phyloP scores from a whole-genome alignment of 202 grass and related monocot genomes.

The Schoenoplectus tabernaemontani region DNA sequence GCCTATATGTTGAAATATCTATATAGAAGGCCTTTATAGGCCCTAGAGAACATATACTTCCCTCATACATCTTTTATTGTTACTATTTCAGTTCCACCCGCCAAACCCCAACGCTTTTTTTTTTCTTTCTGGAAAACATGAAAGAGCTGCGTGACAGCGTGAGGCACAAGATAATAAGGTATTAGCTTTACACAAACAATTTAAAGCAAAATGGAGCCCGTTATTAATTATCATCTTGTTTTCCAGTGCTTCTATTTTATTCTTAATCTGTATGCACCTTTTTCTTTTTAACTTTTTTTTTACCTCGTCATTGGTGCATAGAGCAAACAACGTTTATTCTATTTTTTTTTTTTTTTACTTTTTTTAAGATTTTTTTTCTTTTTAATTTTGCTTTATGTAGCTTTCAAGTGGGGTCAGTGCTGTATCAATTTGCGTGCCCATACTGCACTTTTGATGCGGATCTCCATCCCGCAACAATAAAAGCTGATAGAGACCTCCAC shows the following conservation, averaged over 20 bases:
- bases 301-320: neutral
- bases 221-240: too few relatives aligned
- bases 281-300: neutral
- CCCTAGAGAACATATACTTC: neutral
- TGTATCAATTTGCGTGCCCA: constrained; percentile 2
- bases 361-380: too few relatives aligned
- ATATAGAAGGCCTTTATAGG: neutral
- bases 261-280: neutral
- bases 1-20: neutral
- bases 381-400: constrained; percentile 16
- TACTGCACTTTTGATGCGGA: constrained; percentile 17
- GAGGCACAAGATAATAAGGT: too few relatives aligned
- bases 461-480: constrained; percentile 18
- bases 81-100: neutral
- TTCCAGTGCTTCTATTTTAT: neutral
- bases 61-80: neutral
- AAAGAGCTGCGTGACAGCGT: neutral
- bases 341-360: too few relatives aligned
- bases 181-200: too few relatives aligned
- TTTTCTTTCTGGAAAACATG: neutral
- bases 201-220: too few relatives aligned
- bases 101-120: neutral
- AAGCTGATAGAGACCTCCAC: constrained; percentile 23
- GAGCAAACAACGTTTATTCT: neutral
- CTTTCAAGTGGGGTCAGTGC: neutral